phyloP scores from a whole-genome alignment of 2,329 filamentous ascomycete genomes.

The Metarhizium humberi region DNA sequence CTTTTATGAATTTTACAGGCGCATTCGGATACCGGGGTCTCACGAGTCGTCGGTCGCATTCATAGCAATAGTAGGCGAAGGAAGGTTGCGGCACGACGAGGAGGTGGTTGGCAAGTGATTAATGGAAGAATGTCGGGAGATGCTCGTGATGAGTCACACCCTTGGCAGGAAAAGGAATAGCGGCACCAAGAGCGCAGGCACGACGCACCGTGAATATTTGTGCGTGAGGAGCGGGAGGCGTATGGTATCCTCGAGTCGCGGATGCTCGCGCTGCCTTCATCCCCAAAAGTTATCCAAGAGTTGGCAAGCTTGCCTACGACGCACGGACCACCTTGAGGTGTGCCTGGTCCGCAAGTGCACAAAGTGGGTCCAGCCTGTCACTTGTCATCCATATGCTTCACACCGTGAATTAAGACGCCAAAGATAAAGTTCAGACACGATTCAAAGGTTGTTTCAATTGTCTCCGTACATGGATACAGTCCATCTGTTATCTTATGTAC shows the following conservation, averaged over 20 bases:
- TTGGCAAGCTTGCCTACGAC: not conserved
- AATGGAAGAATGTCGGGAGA: not conserved
- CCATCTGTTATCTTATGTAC: not conserved
- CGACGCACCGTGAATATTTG: not conserved
- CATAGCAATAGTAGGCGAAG: not conserved
- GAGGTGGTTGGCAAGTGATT: not conserved
- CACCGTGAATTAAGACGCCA: too few species aligned
- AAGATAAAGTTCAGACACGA: not conserved
- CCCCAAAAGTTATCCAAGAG: not conserved
- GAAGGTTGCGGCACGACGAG: not conserved
- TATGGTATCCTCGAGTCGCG: not conserved
- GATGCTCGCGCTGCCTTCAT: too few species aligned
- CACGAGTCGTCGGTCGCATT: not conserved
- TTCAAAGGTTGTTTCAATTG: not conserved
- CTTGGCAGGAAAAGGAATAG: not conserved
- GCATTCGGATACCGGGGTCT: not conserved
- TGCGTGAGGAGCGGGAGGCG: not conserved
- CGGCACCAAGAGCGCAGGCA: not conserved
- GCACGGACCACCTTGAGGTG: not conserved
- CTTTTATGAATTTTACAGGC: not conserved
- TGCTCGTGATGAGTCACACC: not conserved
- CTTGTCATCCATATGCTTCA: too few species aligned
- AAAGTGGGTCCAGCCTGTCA: not conserved
- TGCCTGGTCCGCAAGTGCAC: not conserved
- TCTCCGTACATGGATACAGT: not conserved